Base-by-base conservation (phyloP, 2,329 filamentous ascomycete genomes). In the Bipolaris gigantea region DNA sequence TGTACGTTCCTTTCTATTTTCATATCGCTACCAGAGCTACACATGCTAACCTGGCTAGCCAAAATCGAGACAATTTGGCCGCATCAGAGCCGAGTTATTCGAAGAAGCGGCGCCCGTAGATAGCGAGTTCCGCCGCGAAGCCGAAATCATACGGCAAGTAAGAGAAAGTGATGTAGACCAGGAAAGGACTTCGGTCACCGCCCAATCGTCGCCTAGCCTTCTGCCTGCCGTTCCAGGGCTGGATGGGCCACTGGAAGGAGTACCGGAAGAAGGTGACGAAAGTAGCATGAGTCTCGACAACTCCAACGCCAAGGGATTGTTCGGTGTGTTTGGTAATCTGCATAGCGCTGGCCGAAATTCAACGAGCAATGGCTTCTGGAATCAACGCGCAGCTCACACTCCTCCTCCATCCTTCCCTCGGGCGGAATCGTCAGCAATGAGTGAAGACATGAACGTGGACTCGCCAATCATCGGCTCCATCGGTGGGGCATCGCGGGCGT, bases 41-140 rank as follows among this genome's bases (percentile, higher is more conserved):
- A 10, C 38, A 53, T 64, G 41, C 59, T 64, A 41, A 71, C 51
- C 40, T 53, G 46, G 9, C 4, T 62, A 95, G 90, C 94, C 95
- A 11, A 99, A 97, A 80, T 94, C 93, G 0, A 96, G 96, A 76
- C 92, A 89, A 0, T 99, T 99, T 73, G 92, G 92, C 5, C 88
- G 94, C 10, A 96, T 99, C 62, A 86, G 90, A 57, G 94, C 93
- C 8, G 92, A 92, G 3, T 81, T 99, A 0, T 82, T 90, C 53
- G 94, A 99, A 76, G 94, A 99, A 76, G 84, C 85, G 15, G 86
- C 92, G 0, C 94, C 94, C 0, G 81, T 96, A 9, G 94, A 99
- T 65, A 88, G 89, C 38, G 94, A 99, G 73, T 86, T 91, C 53
- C 87, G 89, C 48, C 88, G 92, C 35, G 94, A 99, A 78, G 92